A percentile compares a stretch with the other conserved stretches of the same genome.
Evolutionary conservation across 176 grass and related monocot species (phyloP).

Genomic region (Neostapfia colusana): DNA sequence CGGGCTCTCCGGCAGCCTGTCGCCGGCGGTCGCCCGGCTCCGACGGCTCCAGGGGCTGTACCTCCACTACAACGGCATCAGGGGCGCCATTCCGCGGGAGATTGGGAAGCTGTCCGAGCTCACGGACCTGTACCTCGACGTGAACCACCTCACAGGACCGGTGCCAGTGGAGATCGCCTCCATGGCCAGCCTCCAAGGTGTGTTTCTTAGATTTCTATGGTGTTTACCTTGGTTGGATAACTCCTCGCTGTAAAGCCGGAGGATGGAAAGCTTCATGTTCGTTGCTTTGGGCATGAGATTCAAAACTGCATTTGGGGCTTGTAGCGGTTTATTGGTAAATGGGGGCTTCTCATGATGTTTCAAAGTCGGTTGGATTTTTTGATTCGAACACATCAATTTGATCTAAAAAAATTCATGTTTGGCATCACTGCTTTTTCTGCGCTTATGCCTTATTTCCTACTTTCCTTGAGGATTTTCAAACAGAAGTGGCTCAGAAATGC

Average conservation of each 20-base stretch:
- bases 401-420: too few relatives aligned
- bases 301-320: background rate
- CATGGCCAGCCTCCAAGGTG: slow-evolving; percentile 80
- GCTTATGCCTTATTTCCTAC: background rate
- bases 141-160: slow-evolving; percentile 64
- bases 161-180: slow-evolving; percentile 67
- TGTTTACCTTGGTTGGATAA: background rate
- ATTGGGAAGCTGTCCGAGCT: slow-evolving; percentile 63
- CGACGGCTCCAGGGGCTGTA: slow-evolving; percentile 73
- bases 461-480: slow-evolving; percentile 17
- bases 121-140: slow-evolving; percentile 84
- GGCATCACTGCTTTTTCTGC: background rate
- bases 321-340: too few relatives aligned
- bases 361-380: background rate
- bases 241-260: background rate
- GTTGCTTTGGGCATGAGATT: background rate
- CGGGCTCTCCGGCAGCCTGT: slow-evolving; percentile 65
- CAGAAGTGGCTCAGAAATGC: slow-evolving; percentile 3
- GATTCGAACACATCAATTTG: too few relatives aligned
- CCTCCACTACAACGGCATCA: slow-evolving; percentile 88
- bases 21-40: slow-evolving; percentile 65
- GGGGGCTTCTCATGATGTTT: background rate
- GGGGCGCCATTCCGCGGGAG: slow-evolving; percentile 69
- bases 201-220: slow-evolving; percentile 18
- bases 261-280: background rate